phyloP scores from a whole-genome alignment of 2,329 filamentous ascomycete genomes.

The Cladosporium sp. region DNA sequence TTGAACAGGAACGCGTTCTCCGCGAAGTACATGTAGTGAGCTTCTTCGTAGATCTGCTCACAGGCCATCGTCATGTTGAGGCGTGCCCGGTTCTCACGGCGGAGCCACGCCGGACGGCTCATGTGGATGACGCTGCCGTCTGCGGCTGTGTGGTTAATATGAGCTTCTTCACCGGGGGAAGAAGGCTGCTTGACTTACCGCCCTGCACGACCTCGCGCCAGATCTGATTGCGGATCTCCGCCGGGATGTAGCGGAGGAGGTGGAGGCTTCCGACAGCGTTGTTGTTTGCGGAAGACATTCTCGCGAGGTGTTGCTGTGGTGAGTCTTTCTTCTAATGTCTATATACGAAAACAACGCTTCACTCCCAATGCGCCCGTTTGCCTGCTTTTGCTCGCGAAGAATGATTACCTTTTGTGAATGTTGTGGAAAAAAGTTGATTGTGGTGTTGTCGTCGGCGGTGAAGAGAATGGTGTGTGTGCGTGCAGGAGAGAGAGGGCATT shows the following conservation, averaged over 20 bases:
- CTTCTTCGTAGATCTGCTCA: conserved; percentile 25
- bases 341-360: no score
- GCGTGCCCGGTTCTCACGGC: conserved; percentile 7
- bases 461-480: neutral
- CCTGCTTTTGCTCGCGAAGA: no score
- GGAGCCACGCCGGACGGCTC: neutral
- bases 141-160: neutral
- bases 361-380: no score
- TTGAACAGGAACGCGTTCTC: conserved; percentile 5
- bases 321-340: no score
- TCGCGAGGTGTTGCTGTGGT: no score
- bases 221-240: conserved; percentile 9
- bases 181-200: neutral
- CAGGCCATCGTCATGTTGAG: conserved; percentile 22
- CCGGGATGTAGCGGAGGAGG: conserved; percentile 2
- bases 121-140: conserved; percentile 1
- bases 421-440: neutral
- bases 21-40: neutral
- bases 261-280: neutral
- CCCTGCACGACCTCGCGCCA: neutral
- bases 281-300: neutral
- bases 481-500: neutral
- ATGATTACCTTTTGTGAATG: neutral
- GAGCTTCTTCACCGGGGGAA: neutral
- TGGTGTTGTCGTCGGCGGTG: neutral